Conservation (phyloP, 1,139 yeast species). For the Kurtzmaniella natalensis region DNA sequence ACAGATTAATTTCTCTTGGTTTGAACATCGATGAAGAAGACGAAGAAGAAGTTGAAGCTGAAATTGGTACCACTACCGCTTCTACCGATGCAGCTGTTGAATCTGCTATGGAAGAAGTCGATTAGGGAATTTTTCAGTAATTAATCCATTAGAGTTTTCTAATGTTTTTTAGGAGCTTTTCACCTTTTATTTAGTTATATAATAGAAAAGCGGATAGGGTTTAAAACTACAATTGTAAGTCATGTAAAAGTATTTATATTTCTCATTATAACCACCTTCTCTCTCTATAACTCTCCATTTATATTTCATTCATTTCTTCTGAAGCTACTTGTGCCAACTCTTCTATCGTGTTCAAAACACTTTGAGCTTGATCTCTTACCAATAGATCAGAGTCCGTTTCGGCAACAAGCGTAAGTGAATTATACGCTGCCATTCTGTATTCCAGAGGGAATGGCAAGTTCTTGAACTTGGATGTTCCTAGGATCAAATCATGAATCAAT, state of each 20-base stretch:
- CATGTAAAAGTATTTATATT: background rate
- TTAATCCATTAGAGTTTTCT: too few relatives aligned
- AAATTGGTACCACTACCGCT: constrained; percentile 45
- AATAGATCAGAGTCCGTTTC: constrained; percentile 53
- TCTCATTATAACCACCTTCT: too few relatives aligned
- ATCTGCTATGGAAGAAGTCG: constrained; percentile 99
- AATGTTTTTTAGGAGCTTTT: constrained; percentile 5
- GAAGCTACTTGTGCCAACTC: constrained; percentile 24
- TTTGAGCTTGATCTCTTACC: constrained; percentile 54
- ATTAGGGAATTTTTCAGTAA: too few relatives aligned
- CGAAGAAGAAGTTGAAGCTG: constrained; percentile 46
- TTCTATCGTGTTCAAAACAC: constrained; percentile 40
- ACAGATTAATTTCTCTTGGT: constrained; percentile 97
- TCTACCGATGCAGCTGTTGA: constrained; percentile 69
- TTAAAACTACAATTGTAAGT: background rate
- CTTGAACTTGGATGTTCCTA: constrained; percentile 37
- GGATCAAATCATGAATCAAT: constrained; percentile 58
- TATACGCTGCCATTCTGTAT: constrained; percentile 39
- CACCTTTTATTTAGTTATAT: background rate
- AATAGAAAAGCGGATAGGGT: too few relatives aligned
- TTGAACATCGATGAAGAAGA: constrained; percentile 94
- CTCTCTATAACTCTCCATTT: too few relatives aligned
- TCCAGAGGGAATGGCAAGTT: constrained; percentile 47
- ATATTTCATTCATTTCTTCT: background rate
- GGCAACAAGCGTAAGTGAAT: constrained; percentile 38